Evolutionary conservation across 495 filamentous ascomycete species (phyloP).

Genomic region (Oidiodendron maius): DNA sequence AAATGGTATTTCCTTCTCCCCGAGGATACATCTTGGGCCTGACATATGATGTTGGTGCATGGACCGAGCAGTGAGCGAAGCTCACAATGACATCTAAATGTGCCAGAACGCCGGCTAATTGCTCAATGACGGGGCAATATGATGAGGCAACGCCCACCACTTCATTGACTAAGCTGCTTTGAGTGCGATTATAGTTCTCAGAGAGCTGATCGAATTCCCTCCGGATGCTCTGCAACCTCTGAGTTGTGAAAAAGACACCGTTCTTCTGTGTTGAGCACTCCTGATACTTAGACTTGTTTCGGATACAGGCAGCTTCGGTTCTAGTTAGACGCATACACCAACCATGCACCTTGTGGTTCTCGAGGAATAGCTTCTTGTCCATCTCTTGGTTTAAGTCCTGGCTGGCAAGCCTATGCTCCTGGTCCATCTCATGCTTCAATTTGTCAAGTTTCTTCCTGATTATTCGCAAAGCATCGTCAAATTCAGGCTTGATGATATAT

Average conservation of each 20-base stretch:
- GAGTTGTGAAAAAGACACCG: constrained; percentile 96
- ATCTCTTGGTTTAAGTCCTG: constrained; percentile 85
- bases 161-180: constrained; percentile 84
- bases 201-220: constrained; percentile 93
- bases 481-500: constrained; percentile 98
- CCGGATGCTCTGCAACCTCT: constrained; percentile 71
- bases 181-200: constrained; percentile 92
- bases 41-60: constrained; percentile 87
- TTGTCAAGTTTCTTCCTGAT: constrained; percentile 90
- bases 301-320: constrained; percentile 86
- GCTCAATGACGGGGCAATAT: constrained; percentile 89
- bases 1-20: constrained; percentile 81
- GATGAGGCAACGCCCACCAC: constrained; percentile 91
- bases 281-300: constrained; percentile 82
- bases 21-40: constrained; percentile 89
- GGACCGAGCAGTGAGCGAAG: constrained; percentile 89
- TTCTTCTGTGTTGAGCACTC: constrained; percentile 99
- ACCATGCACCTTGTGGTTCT: constrained; percentile 91
- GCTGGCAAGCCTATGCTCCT: constrained; percentile 71
- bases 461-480: constrained; percentile 81
- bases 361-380: constrained; percentile 97
- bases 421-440: constrained; percentile 73
- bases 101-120: constrained; percentile 79
- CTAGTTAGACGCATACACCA: constrained; percentile 95
- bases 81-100: constrained; percentile 96